Conservation (phyloP, 1,284 basidiomycete genomes). For the Spongispora temasekensis region DNA sequence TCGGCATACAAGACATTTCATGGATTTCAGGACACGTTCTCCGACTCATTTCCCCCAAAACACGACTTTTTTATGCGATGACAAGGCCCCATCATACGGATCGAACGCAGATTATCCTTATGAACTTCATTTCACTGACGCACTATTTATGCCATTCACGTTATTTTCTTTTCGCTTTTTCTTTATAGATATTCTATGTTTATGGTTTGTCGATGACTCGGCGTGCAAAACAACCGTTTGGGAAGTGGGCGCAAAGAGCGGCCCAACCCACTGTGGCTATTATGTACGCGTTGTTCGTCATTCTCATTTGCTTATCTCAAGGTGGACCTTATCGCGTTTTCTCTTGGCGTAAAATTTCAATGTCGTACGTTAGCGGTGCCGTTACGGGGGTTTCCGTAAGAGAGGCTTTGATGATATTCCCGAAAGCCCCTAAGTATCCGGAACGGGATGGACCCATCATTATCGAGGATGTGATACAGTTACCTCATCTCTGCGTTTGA, state of each 20-base stretch:
- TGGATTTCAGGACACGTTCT: neutral
- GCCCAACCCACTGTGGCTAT: too few relatives aligned
- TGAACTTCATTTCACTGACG: slow-evolving; percentile 19
- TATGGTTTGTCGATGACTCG: neutral
- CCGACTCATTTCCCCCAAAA: neutral
- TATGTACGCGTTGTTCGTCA: too few relatives aligned
- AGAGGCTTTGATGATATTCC: too few relatives aligned
- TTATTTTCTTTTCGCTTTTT: neutral
- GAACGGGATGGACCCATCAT: too few relatives aligned
- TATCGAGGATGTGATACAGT: too few relatives aligned
- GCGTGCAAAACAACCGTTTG: too few relatives aligned
- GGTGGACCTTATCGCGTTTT: neutral
- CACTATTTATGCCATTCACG: slow-evolving; percentile 31
- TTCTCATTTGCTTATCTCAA: too few relatives aligned
- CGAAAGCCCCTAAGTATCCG: neutral
- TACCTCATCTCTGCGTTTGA: neutral
- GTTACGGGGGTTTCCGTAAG: too few relatives aligned
- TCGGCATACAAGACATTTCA: too few relatives aligned
- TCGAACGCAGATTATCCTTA: slow-evolving; percentile 27
- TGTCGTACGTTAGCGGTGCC: neutral
- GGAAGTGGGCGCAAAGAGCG: too few relatives aligned
- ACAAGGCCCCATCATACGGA: slow-evolving; percentile 7
- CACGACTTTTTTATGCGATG: slow-evolving; percentile 4
- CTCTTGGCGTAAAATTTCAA: neutral
- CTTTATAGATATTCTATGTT: neutral